These are phyloP conservation scores for Cicer pinnatifidum DNA, from an alignment of 306 rosid genomes.

Conservation along the genomic window DNA sequence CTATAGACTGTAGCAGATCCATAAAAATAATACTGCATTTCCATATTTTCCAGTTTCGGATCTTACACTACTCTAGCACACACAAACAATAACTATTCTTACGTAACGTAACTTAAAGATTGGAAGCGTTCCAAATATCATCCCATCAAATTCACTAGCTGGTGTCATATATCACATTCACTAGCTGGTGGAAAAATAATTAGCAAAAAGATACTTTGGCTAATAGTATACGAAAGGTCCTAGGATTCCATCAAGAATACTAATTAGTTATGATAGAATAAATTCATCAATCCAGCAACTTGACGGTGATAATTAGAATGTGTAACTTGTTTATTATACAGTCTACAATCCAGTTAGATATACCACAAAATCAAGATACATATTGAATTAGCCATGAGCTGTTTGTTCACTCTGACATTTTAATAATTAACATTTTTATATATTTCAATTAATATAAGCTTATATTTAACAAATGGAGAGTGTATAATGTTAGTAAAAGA, in stretches of 20 bases:
- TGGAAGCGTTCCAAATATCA: not conserved
- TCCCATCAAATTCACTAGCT: not conserved
- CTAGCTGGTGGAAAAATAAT: not conserved
- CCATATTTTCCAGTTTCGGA: not conserved
- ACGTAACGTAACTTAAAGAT: not conserved
- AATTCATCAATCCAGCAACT: not conserved
- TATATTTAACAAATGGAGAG: slow-evolving; percentile 13
- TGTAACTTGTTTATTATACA: not conserved
- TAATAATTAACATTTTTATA: not conserved
- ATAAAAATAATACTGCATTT: not conserved
- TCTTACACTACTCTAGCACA: not conserved
- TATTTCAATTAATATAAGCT: slow-evolving; percentile 1
- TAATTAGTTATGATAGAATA: not conserved
- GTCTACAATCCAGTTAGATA: slow-evolving; percentile 16
- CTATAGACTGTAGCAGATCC: not conserved
- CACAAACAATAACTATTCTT: not conserved
- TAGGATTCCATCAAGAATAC: not conserved
- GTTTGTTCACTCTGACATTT: slow-evolving; percentile 26
- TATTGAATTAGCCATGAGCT: slow-evolving; percentile 21
- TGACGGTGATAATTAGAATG: not conserved
- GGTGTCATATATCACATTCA: not conserved
- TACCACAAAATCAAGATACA: slow-evolving; percentile 17
- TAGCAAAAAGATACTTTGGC: not conserved
- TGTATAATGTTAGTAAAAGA: slow-evolving; percentile 17
- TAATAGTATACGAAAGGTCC: not conserved